Percentiles rank a stretch among this genome's conserved stretches.
phyloP scores from a whole-genome alignment of 1,139 yeast genomes.

The Suhomyces choctaworum region DNA sequence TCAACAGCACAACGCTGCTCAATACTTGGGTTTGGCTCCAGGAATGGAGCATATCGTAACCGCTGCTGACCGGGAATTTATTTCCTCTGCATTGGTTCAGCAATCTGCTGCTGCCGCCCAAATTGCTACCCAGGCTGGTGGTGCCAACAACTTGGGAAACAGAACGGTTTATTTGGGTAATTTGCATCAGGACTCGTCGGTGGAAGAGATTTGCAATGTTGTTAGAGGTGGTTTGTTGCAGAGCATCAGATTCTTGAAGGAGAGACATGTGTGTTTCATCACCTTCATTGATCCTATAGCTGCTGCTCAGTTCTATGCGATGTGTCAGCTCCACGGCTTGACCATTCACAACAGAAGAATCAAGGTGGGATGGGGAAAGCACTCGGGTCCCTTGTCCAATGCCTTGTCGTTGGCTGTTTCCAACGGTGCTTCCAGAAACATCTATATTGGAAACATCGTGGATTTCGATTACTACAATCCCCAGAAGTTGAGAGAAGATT shows the following conservation, averaged over 20 bases:
- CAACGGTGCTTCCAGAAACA: slow-evolving; percentile 91
- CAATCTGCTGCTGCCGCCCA: slow-evolving; percentile 74
- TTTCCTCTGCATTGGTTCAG: slow-evolving; percentile 59
- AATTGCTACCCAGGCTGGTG: slow-evolving; percentile 73
- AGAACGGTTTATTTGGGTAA: slow-evolving; percentile 90
- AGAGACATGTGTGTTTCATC: slow-evolving; percentile 86
- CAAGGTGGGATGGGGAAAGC: slow-evolving; percentile 96
- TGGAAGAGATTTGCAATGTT: slow-evolving; percentile 91
- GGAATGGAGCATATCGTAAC: slow-evolving; percentile 84
- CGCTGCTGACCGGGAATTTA: slow-evolving; percentile 73
- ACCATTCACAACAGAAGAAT: slow-evolving; percentile 78
- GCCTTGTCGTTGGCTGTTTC: slow-evolving; percentile 82
- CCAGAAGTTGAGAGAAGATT: slow-evolving; percentile 60
- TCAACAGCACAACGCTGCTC: slow-evolving; percentile 96
- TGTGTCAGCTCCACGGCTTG: slow-evolving; percentile 80
- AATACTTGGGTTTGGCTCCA: slow-evolving; percentile 86
- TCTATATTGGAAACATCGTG: slow-evolving; percentile 72
- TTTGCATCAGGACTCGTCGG: slow-evolving; percentile 78
- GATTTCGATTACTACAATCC: slow-evolving; percentile 54
- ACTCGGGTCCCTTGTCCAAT: slow-evolving; percentile 85
- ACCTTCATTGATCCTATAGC: slow-evolving; percentile 90
- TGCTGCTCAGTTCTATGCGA: slow-evolving; percentile 90
- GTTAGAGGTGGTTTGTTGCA: slow-evolving; percentile 92
- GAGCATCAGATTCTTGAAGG: slow-evolving; percentile 67
- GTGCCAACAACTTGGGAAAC: slow-evolving; percentile 80